Evolutionary conservation across 2,329 filamentous ascomycete genomes (phyloP), one percentile per base, ranked within the genome.

Genomic region (Sarocladium kiliense): DNA sequence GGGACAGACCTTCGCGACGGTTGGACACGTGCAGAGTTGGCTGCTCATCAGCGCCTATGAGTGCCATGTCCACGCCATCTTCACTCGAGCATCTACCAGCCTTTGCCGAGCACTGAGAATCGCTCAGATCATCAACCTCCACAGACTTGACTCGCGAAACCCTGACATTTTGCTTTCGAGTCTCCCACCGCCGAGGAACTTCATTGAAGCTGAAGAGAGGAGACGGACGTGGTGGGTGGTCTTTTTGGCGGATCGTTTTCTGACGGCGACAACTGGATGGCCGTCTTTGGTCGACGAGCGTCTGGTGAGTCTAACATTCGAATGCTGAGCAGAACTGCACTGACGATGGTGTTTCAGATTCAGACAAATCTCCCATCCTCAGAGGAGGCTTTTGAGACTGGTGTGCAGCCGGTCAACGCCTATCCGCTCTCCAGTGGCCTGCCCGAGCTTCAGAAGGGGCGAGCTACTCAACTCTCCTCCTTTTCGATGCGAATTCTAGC

Each of bases 211-310:
- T 2, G 75, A 77, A 53, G 91, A 96, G 68, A 79, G 91, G 55
- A 78, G 91, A 54, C 79, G 91, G 58, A 86, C 87, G 0, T 91
- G 95, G 61, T 96, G 91, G 91, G 80, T 85, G 62, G 78, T 84
- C 0, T 96, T 91, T 62, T 88, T 85, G 62, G 76, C 86, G 30
- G 91, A 96, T 67, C 81, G 88, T 45, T 91, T 92, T 69, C 85
- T 88, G 2, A 91, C 87, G 64, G 88, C 92, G 45, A 91, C 89
- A 14, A 94, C 90, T 2, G 90, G 90, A 1, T 96, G 91, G 91
- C 91, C 91, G 0, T 86, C 89, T 75, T 74, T 84, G 11, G 83
- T 96, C 41, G 86, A 95, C 60, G 81, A 89, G 58, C 74, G 74
- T 65, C 88, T 92, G 59, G 79, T 77, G 60, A 60, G 68, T 59